A percentile compares a stretch with the other conserved stretches of the same genome.
phyloP scores from a whole-genome alignment of 345 rosid species.

The Gossypium mustelinum region DNA sequence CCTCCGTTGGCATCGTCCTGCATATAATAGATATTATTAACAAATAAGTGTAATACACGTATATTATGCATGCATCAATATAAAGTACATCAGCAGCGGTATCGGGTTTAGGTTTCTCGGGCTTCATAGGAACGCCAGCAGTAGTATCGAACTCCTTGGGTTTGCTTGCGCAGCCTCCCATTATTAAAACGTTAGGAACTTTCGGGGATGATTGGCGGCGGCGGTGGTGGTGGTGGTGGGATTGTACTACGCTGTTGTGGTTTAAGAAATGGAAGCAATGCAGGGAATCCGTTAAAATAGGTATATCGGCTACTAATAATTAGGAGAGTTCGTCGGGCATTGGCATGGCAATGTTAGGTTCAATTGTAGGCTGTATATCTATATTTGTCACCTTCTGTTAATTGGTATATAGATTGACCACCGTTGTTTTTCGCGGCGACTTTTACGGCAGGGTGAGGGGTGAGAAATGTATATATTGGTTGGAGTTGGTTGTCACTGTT shows the following conservation, averaged over 20 bases:
- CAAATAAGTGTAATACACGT: too few relatives aligned
- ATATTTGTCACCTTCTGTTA: constrained; percentile 13
- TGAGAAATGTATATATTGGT: not conserved
- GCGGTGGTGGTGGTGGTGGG: not conserved
- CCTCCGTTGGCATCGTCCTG: constrained; percentile 31
- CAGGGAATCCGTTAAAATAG: constrained; percentile 13
- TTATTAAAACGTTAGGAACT: constrained; percentile 5
- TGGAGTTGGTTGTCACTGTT: not conserved
- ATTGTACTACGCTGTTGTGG: not conserved
- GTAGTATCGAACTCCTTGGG: constrained; percentile 40
- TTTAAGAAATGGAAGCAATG: not conserved
- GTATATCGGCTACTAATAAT: constrained; percentile 1
- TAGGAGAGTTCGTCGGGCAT: constrained; percentile 11
- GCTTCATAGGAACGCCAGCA: constrained; percentile 25
- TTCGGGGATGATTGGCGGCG: constrained; percentile 5
- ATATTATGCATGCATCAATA: not conserved
- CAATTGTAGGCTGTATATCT: not conserved
- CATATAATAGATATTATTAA: too few relatives aligned
- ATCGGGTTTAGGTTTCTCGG: constrained; percentile 24
- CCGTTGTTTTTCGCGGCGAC: not conserved
- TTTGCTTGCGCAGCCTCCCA: constrained; percentile 60
- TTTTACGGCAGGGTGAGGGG: not conserved
- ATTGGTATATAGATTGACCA: not conserved
- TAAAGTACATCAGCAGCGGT: constrained; percentile 20
- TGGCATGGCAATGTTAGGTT: not conserved